Conservation (phyloP, 2,329 filamentous ascomycete genomes). For the Penicillium hesseltinei region DNA sequence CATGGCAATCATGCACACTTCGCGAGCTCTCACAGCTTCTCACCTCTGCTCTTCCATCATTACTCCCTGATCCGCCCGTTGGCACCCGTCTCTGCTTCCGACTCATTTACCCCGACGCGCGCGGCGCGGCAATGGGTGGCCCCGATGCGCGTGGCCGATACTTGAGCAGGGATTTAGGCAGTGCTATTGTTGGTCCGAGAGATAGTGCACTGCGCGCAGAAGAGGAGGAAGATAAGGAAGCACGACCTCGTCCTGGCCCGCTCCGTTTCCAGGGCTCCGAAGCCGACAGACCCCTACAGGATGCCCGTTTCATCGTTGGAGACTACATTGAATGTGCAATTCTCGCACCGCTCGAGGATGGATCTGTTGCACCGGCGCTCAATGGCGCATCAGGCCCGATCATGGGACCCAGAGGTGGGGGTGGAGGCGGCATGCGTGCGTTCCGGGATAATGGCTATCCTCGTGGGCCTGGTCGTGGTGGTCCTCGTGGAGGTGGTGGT, state of each 20-base stretch:
- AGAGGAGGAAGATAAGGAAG: slow-evolving; percentile 40
- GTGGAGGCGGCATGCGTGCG: slow-evolving; percentile 41
- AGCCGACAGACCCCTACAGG: slow-evolving; percentile 69
- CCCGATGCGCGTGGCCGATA: slow-evolving; percentile 58
- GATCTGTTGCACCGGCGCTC: slow-evolving; percentile 61
- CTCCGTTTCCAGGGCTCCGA: slow-evolving; percentile 56
- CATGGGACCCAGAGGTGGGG: slow-evolving; percentile 24
- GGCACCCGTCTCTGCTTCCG: slow-evolving; percentile 87
- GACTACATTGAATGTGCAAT: slow-evolving; percentile 85
- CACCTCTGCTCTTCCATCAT: slow-evolving; percentile 62
- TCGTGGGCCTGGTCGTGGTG: slow-evolving; percentile 42
- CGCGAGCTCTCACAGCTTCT: slow-evolving; percentile 78
- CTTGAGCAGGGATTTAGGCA: slow-evolving; percentile 77
- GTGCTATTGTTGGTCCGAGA: slow-evolving; percentile 65
- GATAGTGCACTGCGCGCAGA: slow-evolving; percentile 28
- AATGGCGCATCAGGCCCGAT: slow-evolving; percentile 29
- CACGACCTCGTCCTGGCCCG: slow-evolving; percentile 28
- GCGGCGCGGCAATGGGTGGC: slow-evolving; percentile 38
- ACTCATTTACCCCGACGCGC: slow-evolving; percentile 77
- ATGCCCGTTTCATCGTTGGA: slow-evolving; percentile 80
- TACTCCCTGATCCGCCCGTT: slow-evolving; percentile 70
- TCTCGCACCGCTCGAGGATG: slow-evolving; percentile 70
- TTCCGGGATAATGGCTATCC: slow-evolving; percentile 49
- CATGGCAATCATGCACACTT: slow-evolving; percentile 78
- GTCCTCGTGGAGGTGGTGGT: slow-evolving; percentile 43